Evolutionary conservation across 2,329 filamentous ascomycete genomes (phyloP), one percentile per base, ranked within the genome.

Genomic region (Harringtonia aguacate): DNA sequence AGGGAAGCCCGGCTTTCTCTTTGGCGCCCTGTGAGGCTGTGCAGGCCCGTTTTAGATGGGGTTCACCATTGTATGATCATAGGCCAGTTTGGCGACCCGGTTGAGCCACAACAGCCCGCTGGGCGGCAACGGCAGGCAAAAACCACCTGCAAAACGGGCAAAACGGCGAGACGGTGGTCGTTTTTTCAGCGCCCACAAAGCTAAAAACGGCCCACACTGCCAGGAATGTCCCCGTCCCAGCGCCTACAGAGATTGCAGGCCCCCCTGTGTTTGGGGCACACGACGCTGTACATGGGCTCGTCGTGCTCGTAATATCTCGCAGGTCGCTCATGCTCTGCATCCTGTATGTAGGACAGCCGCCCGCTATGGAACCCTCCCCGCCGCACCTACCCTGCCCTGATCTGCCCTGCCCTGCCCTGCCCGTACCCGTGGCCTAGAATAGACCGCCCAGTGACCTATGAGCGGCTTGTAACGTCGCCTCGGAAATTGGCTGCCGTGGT

Each of bases 11-110:
- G 12, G 27, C 29, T 17, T 13, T 17, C 17, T 21, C 8, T 27
- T 40, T 47, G 35, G 18, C 39, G 36, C 39, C 39, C 28, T 17
- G n/a, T 20, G 46, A 46, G 46, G 43, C 46, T 41, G 43, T 46
- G 46, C 47, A 47, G 24, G 10, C 7, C 10, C 24, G 24, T 27
- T 4, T 33, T n/a, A 34, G 9, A 15, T n/a, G 21, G 31, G 18
- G 30, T 34, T 9, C 28, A 10, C 10, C 28, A 8, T 38, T 38
- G 41, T 43, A 38, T 39, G 41, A 28, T 27, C 13, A 27, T 20
- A 20, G 36, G 20, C 42, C 36, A 28, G 6, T 27, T 33, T 8
- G 14, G 20, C 29, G 29, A 22, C 8, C 42, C 36, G 15, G 17
- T 43, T 14, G 36, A n/a, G 29, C 28, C 42, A 37, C 41, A 29